Evolutionary conservation across 805 yeast genomes (phyloP), one percentile per base, ranked within the genome.

Genomic region (Isabelozyma gotoi): DNA sequence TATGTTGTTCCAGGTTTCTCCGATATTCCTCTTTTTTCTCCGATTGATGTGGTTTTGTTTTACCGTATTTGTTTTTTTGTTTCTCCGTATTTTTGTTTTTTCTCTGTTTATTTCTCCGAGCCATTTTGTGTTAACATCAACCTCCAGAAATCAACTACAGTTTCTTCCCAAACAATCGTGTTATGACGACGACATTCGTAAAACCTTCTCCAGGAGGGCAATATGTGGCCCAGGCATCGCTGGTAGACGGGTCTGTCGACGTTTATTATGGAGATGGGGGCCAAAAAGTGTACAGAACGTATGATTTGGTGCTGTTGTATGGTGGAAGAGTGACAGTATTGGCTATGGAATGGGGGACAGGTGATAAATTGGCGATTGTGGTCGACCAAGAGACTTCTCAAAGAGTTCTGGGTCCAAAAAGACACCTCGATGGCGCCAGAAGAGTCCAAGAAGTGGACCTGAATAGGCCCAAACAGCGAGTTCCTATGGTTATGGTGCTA

Each of bases 321-420:
- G 8, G 29, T 24, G 29, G 29, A n/a, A n/a, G 29, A 7, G 29
- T 24, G 29, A 21, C 35, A 6, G 33, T 51, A 4, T 24, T 34
- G 16, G 56, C 53, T 34, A 8, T 58, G 19, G 40, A 33, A 24
- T 65, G 70, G 70, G 70, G 14, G 4, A 11, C 19, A 5, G 49
- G 59, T 21, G 49, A 66, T 18, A 71, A n/a, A n/a, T n/a, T n/a
- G n/a, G n/a, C n/a, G n/a, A n/a, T n/a, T n/a, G n/a, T n/a, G n/a
- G n/a, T n/a, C n/a, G n/a, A n/a, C n/a, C n/a, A n/a, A n/a, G n/a
- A n/a, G n/a, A n/a, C n/a, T n/a, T n/a, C n/a, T n/a, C n/a, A n/a
- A n/a, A n/a, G n/a, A n/a, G n/a, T n/a, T n/a, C n/a, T n/a, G n/a
- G n/a, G n/a, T n/a, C n/a, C n/a, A n/a, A n/a, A n/a, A n/a, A n/a